Conservation (phyloP, 202 grass and related monocot species). For the Saccharum hybrid region DNA sequence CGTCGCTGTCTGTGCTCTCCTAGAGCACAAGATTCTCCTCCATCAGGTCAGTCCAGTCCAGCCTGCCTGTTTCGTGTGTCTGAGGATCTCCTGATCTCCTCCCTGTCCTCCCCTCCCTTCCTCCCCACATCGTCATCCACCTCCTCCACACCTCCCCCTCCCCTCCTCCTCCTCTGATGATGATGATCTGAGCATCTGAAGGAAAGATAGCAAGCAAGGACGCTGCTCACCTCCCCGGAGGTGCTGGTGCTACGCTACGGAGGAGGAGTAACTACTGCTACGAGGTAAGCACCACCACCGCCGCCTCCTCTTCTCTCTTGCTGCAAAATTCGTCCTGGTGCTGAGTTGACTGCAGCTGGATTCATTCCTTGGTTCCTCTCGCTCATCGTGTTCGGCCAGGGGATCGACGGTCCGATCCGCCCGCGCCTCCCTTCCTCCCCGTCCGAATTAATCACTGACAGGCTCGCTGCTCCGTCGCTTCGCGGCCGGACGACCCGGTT, state of each 20-base stretch:
- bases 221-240: background rate
- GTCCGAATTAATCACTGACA: background rate
- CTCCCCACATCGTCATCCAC: background rate
- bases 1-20: too few relatives aligned
- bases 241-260: background rate
- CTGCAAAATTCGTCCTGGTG: background rate
- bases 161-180: too few relatives aligned
- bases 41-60: background rate
- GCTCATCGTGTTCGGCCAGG: background rate
- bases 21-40: conserved; percentile 32
- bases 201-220: background rate
- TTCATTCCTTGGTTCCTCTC: background rate
- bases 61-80: conserved; percentile 56
- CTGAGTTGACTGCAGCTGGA: background rate
- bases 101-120: background rate
- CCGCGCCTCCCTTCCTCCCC: background rate
- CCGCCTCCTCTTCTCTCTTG: background rate
- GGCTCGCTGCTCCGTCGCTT: background rate
- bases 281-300: conserved; percentile 16
- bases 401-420: background rate
- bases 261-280: background rate
- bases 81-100: conserved; percentile 53
- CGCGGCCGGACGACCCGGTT: background rate
- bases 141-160: background rate
- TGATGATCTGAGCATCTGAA: conserved; percentile 4